phyloP scores from a whole-genome alignment of 2,329 filamentous ascomycete species.

The Aspergillus pseudoterreus region DNA sequence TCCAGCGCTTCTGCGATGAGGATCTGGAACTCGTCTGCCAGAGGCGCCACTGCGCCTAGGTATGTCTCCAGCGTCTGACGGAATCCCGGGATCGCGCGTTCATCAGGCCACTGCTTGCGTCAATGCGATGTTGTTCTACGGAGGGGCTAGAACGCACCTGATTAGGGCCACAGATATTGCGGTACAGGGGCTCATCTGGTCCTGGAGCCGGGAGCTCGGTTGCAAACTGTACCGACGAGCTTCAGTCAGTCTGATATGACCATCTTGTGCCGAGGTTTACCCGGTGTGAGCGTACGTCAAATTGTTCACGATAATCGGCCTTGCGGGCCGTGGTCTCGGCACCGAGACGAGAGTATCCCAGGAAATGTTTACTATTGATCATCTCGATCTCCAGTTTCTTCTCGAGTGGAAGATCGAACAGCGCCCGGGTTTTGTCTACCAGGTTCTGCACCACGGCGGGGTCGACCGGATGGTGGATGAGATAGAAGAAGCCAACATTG shows the following conservation, averaged over 20 bases:
- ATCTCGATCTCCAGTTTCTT: slow-evolving; percentile 50
- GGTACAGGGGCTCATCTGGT: slow-evolving; percentile 32
- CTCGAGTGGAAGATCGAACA: slow-evolving; percentile 43
- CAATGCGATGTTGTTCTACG: too few relatives aligned
- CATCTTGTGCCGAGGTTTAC: not conserved
- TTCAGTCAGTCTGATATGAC: not conserved
- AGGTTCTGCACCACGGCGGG: slow-evolving; percentile 21
- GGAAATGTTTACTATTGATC: slow-evolving; percentile 36
- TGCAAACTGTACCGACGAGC: slow-evolving; percentile 21
- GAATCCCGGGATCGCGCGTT: slow-evolving; percentile 28
- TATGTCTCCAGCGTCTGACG: slow-evolving; percentile 28
- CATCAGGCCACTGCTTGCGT: slow-evolving; percentile 30
- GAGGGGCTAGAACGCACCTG: slow-evolving; percentile 20
- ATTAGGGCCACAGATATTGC: slow-evolving; percentile 33
- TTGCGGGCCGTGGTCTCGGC: slow-evolving; percentile 32
- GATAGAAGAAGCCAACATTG: slow-evolving; percentile 36
- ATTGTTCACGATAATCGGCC: slow-evolving; percentile 34
- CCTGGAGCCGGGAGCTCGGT: slow-evolving; percentile 34
- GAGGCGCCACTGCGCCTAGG: slow-evolving; percentile 20
- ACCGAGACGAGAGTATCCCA: slow-evolving; percentile 34
- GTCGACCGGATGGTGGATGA: slow-evolving; percentile 26
- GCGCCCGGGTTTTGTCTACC: slow-evolving; percentile 37
- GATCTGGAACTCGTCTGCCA: slow-evolving; percentile 24
- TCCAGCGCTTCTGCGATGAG: slow-evolving; percentile 34
- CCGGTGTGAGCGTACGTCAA: slow-evolving; percentile 26